Base-by-base conservation (phyloP, 2,329 filamentous ascomycete genomes). In the Chrysoporthe cubensis region DNA sequence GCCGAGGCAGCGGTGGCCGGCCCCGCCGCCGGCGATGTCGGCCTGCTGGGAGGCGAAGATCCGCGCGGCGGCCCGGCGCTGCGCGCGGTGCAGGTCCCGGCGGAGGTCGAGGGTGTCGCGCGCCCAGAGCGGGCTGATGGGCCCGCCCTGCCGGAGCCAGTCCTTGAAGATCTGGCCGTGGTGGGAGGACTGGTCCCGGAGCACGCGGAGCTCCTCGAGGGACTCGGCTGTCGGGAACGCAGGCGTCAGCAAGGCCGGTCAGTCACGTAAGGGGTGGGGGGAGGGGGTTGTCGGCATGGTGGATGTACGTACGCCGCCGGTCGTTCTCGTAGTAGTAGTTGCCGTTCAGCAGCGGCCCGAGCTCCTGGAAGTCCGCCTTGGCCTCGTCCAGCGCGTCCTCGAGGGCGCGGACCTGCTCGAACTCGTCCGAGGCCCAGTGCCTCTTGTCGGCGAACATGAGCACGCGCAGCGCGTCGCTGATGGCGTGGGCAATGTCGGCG, bases 281-380 rank as follows among this genome's bases (percentile, higher is more conserved):
- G 32, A 34, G 14, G 52, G 37, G 16, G 5, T 4, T 57, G 0
- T 14, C 13, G 26, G 16, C 26, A 34, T 18, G 54, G 54, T 56
- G 56, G 2, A 21, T 42, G 57, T 44, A 80, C 85, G 71, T 77
- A 87, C 85, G 73, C 67, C 81, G 84, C 65, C 84, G 79, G 73
- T 89, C 86, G 69, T 84, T 83, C 73, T 88, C 83, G 72, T 88
- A 88, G 75, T 88, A 86, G 58, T 83, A 79, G 72, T 84, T 81
- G 42, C 86, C 85, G 71, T 86, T 84, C 65, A 88, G 81, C 56
- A 88, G 78, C 59, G 80, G 80, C 32, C 82, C 82, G 68, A 89
- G 79, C 73, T 86, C 82, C 77, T 88, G 86, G 71, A 88, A 89
- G 77, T 89, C 86, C 75, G 81, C 83, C 77, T 84, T 86, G 66